These are phyloP conservation scores for Penicillium sp. DNA, from an alignment of 2,329 filamentous ascomycete genomes.

Conservation along the genomic window DNA sequence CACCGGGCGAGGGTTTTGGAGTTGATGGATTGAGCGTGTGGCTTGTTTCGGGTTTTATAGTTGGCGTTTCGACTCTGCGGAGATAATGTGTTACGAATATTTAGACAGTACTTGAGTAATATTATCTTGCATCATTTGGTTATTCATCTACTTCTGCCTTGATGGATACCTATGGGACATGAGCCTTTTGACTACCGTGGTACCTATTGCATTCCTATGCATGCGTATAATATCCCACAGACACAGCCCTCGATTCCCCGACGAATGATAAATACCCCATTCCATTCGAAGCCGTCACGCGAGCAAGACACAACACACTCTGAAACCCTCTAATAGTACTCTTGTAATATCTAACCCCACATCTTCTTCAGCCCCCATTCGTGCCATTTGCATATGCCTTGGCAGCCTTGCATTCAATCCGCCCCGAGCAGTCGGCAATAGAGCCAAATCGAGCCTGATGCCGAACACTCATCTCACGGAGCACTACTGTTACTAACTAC, in stretches of 20 bases:
- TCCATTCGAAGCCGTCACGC: not conserved
- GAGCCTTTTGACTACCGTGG: no score
- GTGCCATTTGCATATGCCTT: not conserved
- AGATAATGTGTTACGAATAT: slow-evolving; percentile 1
- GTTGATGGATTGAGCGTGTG: not conserved
- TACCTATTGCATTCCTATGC: no score
- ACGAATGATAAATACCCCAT: no score
- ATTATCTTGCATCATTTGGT: not conserved
- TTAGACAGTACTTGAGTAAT: not conserved
- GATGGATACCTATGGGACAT: no score
- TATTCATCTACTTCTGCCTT: not conserved
- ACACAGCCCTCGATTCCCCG: not conserved
- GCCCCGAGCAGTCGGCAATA: not conserved
- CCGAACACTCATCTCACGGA: not conserved
- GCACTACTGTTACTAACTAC: slow-evolving; percentile 1
- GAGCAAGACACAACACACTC: not conserved
- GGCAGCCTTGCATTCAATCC: not conserved
- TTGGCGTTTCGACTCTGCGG: not conserved
- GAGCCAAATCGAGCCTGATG: not conserved
- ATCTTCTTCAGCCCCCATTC: not conserved
- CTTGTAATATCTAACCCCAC: not conserved
- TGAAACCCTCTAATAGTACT: not conserved
- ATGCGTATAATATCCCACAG: no score
- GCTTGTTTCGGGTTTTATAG: not conserved
- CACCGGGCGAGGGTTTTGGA: not conserved